These are phyloP conservation scores for Sphagnum fallax DNA, from an alignment of 228 moss, liverwort and hornwort genomes.

Conservation along the genomic window DNA sequence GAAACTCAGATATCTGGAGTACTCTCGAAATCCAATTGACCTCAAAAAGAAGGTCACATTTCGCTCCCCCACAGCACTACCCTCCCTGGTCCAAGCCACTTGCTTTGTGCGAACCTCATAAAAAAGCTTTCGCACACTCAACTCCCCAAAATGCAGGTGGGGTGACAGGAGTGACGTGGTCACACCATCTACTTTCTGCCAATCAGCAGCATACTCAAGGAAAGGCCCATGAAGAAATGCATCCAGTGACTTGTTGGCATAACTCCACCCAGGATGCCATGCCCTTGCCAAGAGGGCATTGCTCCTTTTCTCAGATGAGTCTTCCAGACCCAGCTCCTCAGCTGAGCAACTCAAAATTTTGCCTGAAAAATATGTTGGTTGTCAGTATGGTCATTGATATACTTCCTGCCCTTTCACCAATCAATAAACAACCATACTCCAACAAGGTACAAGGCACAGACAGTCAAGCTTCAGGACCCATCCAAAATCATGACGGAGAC, in stretches of 20 bases:
- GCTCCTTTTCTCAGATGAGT: conserved; percentile 83
- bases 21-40: conserved; percentile 95
- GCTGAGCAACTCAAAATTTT: conserved; percentile 28
- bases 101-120: conserved; percentile 80
- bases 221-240: conserved; percentile 61
- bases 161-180: conserved; percentile 89
- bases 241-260: conserved; percentile 77
- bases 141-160: conserved; percentile 94
- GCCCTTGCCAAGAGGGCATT: conserved; percentile 79
- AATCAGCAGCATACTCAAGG: conserved; percentile 60
- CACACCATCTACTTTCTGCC: conserved; percentile 71
- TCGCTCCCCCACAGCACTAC: conserved; percentile 41
- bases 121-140: conserved; percentile 93
- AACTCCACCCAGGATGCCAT: conserved; percentile 95
- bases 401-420: too few species aligned
- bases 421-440: too few species aligned
- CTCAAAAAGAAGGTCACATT: conserved; percentile 85
- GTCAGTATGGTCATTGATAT: too few species aligned
- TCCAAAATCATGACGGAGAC: too few species aligned
- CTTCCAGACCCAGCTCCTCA: conserved; percentile 78
- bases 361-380: conserved; percentile 21
- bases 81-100: conserved; percentile 77
- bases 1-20: conserved; percentile 99
- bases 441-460: too few species aligned
- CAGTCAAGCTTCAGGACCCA: too few species aligned